Conservation (phyloP, 1,284 basidiomycete genomes). For the Earliella scabrosa region DNA sequence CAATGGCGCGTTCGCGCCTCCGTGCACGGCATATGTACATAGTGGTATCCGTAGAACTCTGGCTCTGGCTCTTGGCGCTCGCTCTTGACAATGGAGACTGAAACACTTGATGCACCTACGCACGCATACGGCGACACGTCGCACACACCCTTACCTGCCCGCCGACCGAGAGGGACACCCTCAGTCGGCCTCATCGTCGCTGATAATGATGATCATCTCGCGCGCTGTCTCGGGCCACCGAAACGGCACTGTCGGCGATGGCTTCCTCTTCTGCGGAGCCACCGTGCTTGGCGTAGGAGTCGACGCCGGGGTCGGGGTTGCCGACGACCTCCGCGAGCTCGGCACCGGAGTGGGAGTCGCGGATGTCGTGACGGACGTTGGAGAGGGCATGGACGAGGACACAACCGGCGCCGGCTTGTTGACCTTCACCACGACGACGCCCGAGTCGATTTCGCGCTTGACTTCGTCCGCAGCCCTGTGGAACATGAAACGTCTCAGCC, state of each 20-base stretch:
- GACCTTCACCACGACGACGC: not conserved
- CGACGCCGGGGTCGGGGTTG: constrained; percentile 3
- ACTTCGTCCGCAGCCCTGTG: constrained; percentile 32
- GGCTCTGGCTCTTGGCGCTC: not conserved
- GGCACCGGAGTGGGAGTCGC: constrained; percentile 13
- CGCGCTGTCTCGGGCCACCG: constrained; percentile 48
- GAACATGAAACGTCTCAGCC: constrained; percentile 5
- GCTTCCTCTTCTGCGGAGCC: constrained; percentile 3
- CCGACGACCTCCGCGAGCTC: constrained; percentile 1
- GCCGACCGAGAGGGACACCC: constrained; percentile 5
- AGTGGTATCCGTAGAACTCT: no score
- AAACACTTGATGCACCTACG: not conserved
- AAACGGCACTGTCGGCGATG: constrained; percentile 2
- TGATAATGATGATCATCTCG: constrained; percentile 50
- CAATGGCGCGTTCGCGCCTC: not conserved
- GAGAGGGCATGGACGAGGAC: not conserved
- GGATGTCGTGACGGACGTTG: not conserved
- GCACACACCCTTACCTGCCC: constrained; percentile 14
- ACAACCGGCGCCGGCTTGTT: not conserved
- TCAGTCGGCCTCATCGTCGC: constrained; percentile 53
- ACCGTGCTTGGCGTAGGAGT: not conserved
- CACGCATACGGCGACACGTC: not conserved
- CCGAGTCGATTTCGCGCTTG: constrained; percentile 11
- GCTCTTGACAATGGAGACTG: not conserved
- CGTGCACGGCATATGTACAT: not conserved